A percentile compares a stretch with the other conserved stretches of the same genome.
Evolutionary conservation across 768 basidiomycete species (phyloP).

Genomic region (Boletus pseudopeckii): DNA sequence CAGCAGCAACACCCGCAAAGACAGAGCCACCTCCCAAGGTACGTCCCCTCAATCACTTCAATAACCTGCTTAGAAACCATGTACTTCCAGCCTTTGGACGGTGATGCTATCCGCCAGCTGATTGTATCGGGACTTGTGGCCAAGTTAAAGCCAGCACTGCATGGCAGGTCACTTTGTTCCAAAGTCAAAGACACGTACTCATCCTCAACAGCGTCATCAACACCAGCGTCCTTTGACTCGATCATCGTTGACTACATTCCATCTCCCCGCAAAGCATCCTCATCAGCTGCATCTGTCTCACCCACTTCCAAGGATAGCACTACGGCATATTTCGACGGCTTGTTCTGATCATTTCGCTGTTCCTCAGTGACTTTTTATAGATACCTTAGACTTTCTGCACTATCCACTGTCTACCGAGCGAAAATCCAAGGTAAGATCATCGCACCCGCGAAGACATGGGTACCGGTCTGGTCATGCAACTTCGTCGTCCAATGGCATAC

Average conservation of each 20-base stretch:
- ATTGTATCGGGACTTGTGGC: slow-evolving; percentile 60
- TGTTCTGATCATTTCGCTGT: slow-evolving; percentile 25
- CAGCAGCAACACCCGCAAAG: too few relatives aligned
- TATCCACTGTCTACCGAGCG: not conserved
- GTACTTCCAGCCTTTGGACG: slow-evolving; percentile 50
- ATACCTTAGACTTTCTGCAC: slow-evolving; percentile 19
- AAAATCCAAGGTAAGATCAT: not conserved
- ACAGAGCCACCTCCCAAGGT: slow-evolving; percentile 39
- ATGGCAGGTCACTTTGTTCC: slow-evolving; percentile 34
- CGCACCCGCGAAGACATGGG: not conserved
- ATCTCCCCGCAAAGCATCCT: slow-evolving; percentile 24
- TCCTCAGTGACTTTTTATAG: slow-evolving; percentile 2
- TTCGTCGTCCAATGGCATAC: slow-evolving; percentile 31
- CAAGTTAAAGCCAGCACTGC: slow-evolving; percentile 48
- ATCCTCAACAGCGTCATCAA: slow-evolving; percentile 35
- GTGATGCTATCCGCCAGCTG: slow-evolving; percentile 57
- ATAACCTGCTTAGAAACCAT: not conserved
- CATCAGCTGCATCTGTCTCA: slow-evolving; percentile 1
- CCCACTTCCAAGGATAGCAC: slow-evolving; percentile 27
- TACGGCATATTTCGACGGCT: slow-evolving; percentile 41
- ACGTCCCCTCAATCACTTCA: slow-evolving; percentile 1
- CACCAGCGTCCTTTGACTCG: slow-evolving; percentile 63
- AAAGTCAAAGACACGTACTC: slow-evolving; percentile 1
- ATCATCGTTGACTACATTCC: slow-evolving; percentile 73
- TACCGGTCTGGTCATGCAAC: slow-evolving; percentile 20